Percentiles rank a stretch among this genome's conserved stretches.
phyloP scores from a whole-genome alignment of 2,329 filamentous ascomycete species.

The Penicillium sp. region DNA sequence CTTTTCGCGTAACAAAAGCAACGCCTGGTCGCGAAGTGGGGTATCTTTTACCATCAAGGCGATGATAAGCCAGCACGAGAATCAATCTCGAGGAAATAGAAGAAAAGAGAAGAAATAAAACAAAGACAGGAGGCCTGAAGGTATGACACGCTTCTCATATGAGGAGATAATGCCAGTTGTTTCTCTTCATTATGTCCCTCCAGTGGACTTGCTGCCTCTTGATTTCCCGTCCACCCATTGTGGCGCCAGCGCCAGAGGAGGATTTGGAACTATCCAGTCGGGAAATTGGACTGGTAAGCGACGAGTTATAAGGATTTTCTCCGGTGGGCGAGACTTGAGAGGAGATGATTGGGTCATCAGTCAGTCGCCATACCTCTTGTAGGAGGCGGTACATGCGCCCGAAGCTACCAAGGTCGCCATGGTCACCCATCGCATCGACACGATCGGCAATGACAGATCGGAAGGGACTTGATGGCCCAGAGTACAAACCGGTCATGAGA shows the following conservation, averaged over 20 bases:
- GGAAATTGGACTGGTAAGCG: too few species aligned
- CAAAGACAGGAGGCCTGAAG: background rate
- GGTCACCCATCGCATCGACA: conserved; percentile 69
- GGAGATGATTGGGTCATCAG: conserved; percentile 56
- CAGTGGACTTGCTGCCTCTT: conserved; percentile 73
- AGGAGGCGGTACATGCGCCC: conserved; percentile 77
- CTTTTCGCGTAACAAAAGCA: too few species aligned
- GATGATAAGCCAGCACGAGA: too few species aligned
- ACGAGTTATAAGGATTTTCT: too few species aligned
- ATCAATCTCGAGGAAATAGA: too few species aligned
- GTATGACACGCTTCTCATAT: conserved; percentile 55
- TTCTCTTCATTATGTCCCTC: conserved; percentile 89
- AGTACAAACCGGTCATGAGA: conserved; percentile 79
- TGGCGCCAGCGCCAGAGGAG: too few species aligned
- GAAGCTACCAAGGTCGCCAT: conserved; percentile 79
- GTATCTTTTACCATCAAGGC: too few species aligned
- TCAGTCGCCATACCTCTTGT: conserved; percentile 74
- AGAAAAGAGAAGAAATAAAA: background rate
- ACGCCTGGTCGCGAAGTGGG: too few species aligned
- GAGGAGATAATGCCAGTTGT: conserved; percentile 88
- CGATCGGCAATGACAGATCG: conserved; percentile 75
- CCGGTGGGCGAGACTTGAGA: too few species aligned
- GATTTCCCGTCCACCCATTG: conserved; percentile 17
- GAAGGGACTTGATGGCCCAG: conserved; percentile 70
- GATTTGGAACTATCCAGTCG: too few species aligned